Evolutionary conservation across 495 filamentous ascomycete genomes (phyloP).

Genomic region (Xylaria intraflava): DNA sequence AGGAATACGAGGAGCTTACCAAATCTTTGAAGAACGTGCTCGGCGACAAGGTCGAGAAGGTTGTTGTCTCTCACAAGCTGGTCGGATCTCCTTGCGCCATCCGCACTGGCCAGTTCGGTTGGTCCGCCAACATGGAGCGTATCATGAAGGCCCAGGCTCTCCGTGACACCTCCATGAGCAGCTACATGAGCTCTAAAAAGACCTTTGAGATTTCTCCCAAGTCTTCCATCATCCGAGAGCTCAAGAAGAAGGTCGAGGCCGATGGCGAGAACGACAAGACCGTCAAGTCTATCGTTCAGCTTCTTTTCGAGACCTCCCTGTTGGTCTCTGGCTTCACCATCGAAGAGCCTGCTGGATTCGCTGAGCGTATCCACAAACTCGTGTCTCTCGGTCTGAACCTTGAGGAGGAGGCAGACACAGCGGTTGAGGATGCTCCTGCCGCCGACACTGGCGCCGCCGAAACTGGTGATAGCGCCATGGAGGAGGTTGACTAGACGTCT

Average conservation of each 20-base stretch:
- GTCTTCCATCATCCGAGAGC: slow-evolving; percentile 95
- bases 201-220: slow-evolving; percentile 99
- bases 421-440: slow-evolving; percentile 50
- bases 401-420: slow-evolving; percentile 77
- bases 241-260: slow-evolving; percentile 95
- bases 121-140: slow-evolving; percentile 99
- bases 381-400: slow-evolving; percentile 94
- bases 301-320: slow-evolving; percentile 97
- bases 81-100: slow-evolving; percentile 94
- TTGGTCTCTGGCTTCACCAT: slow-evolving; percentile 99
- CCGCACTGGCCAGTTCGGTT: slow-evolving; percentile 99
- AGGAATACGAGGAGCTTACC: slow-evolving; percentile 88
- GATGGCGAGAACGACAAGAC: slow-evolving; percentile 97
- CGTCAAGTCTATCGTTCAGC: slow-evolving; percentile 96
- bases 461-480: slow-evolving; percentile 55
- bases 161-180: slow-evolving; percentile 98
- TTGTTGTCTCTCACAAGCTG: slow-evolving; percentile 97
- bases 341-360: slow-evolving; percentile 94
- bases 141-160: slow-evolving; percentile 99
- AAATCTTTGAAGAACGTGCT: slow-evolving; percentile 98
- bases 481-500: slow-evolving; percentile 58
- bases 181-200: slow-evolving; percentile 99
- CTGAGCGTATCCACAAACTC: slow-evolving; percentile 98
- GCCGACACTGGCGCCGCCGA: slow-evolving; percentile 47
- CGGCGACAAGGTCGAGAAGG: slow-evolving; percentile 99